phyloP scores from a whole-genome alignment of 1,139 yeast genomes.

The Pichia sp. region DNA sequence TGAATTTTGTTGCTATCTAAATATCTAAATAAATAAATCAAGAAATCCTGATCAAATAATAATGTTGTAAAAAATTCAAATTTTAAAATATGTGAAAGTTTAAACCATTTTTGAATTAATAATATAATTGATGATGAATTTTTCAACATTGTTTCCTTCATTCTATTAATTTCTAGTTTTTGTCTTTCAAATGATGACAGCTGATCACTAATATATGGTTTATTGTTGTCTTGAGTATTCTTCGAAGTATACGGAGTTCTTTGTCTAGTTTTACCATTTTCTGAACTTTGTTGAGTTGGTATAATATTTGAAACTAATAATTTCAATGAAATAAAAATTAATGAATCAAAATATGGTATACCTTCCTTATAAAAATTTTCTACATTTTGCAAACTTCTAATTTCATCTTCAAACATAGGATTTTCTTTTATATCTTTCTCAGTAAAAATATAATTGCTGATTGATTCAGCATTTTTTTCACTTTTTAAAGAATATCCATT shows the following conservation, averaged over 20 bases:
- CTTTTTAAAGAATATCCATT: slow-evolving; percentile 37
- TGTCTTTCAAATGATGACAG: slow-evolving; percentile 27
- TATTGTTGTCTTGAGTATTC: slow-evolving; percentile 5
- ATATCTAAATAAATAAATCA: slow-evolving; percentile 32
- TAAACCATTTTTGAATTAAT: slow-evolving; percentile 68
- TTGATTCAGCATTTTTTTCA: slow-evolving; percentile 3
- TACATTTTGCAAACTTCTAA: slow-evolving; percentile 47
- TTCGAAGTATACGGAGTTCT: slow-evolving; percentile 11
- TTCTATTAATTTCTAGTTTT: slow-evolving; percentile 48
- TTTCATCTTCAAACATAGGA: slow-evolving; percentile 34
- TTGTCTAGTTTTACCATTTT: slow-evolving; percentile 13
- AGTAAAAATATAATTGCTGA: slow-evolving; percentile 11
- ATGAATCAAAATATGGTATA: slow-evolving; percentile 51
- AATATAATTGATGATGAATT: slow-evolving; percentile 52
- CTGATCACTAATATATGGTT: slow-evolving; percentile 14
- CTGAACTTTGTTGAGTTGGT: slow-evolving; percentile 17
- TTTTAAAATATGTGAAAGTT: slow-evolving; percentile 68
- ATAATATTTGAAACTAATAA: slow-evolving; percentile 46
- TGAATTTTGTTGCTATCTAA: slow-evolving; percentile 32
- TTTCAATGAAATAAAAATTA: slow-evolving; percentile 59
- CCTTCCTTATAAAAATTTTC: slow-evolving; percentile 53
- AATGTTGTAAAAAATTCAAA: slow-evolving; percentile 68
- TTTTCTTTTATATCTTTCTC: slow-evolving; percentile 25
- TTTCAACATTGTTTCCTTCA: slow-evolving; percentile 61
- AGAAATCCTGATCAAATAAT: slow-evolving; percentile 51